Conservation (phyloP, 768 basidiomycete species). For the Russula earlei region DNA sequence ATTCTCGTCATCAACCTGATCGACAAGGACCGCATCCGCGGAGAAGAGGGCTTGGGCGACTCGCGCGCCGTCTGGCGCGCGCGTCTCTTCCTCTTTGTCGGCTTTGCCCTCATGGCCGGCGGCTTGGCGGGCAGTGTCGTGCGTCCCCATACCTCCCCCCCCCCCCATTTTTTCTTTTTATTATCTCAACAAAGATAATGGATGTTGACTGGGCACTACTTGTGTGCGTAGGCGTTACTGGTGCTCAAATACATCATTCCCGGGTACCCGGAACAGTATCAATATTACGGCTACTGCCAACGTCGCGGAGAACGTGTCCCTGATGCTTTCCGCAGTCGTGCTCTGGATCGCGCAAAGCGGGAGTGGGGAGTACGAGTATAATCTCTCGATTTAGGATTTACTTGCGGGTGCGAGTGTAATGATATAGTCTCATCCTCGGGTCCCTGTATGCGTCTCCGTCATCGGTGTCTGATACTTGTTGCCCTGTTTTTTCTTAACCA, state of each 20-base stretch:
- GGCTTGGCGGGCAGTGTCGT: constrained; percentile 96
- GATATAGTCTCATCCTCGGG: background rate
- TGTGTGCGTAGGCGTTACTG: constrained; percentile 57
- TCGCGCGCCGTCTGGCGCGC: constrained; percentile 86
- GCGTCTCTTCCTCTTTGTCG: constrained; percentile 82
- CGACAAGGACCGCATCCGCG: constrained; percentile 83
- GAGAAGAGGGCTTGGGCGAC: constrained; percentile 74
- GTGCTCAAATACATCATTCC: constrained; percentile 84
- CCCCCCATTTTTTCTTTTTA: background rate
- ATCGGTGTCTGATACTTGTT: background rate
- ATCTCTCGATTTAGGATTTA: constrained; percentile 36
- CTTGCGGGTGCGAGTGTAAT: background rate
- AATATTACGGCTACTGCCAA: constrained; percentile 92
- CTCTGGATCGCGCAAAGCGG: constrained; percentile 88
- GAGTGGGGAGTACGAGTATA: constrained; percentile 88
- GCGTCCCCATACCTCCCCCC: no score
- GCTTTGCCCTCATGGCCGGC: constrained; percentile 96
- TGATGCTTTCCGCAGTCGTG: constrained; percentile 79
- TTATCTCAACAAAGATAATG: background rate
- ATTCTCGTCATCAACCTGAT: constrained; percentile 90
- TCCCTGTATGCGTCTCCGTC: background rate
- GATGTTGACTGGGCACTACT: background rate
- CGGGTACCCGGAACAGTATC: constrained; percentile 62
- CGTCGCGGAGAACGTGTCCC: constrained; percentile 83
- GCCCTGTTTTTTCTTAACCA: background rate